These are phyloP conservation scores for Pseudovirgaria hyperparasitica DNA, from an alignment of 2,329 filamentous ascomycete species.

Conservation along the genomic window DNA sequence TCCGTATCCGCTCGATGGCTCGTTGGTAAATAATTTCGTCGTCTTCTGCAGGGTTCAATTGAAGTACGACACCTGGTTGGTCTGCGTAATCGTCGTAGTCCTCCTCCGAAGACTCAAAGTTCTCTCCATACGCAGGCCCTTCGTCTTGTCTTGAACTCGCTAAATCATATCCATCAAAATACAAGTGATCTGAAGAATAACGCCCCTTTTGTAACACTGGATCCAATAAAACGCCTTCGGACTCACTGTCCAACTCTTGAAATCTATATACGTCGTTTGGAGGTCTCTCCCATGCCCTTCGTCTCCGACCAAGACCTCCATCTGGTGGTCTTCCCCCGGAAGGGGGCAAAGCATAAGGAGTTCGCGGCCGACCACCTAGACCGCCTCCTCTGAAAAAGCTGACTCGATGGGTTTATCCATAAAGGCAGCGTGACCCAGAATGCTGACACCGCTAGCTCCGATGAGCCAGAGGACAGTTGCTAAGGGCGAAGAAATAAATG, in stretches of 20 bases:
- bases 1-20: slow-evolving; percentile 67
- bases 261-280: slow-evolving; percentile 37
- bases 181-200: slow-evolving; percentile 32
- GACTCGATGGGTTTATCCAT: slow-evolving; percentile 99
- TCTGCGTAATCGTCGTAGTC: slow-evolving; percentile 35
- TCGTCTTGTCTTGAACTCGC: slow-evolving; percentile 27
- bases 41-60: slow-evolving; percentile 29
- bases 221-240: slow-evolving; percentile 35
- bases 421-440: slow-evolving; percentile 86
- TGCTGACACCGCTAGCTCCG: slow-evolving; percentile 84
- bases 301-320: slow-evolving; percentile 46
- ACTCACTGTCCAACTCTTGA: slow-evolving; percentile 51
- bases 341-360: slow-evolving; percentile 81
- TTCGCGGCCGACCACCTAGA: slow-evolving; percentile 99
- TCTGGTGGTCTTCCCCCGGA: slow-evolving; percentile 99
- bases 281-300: slow-evolving; percentile 26
- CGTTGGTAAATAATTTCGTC: slow-evolving; percentile 67
- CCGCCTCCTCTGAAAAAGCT: slow-evolving; percentile 99
- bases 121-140: slow-evolving; percentile 34
- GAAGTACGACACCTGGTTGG: slow-evolving; percentile 29
- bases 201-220: slow-evolving; percentile 21
- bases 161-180: slow-evolving; percentile 36
- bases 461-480: slow-evolving; percentile 86
- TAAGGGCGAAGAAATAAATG: slow-evolving; percentile 74
- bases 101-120: slow-evolving; percentile 38